Evolutionary conservation across 345 rosid species (phyloP), one percentile per base, ranked within the genome.

Genomic region (Syzygium aqueum): DNA sequence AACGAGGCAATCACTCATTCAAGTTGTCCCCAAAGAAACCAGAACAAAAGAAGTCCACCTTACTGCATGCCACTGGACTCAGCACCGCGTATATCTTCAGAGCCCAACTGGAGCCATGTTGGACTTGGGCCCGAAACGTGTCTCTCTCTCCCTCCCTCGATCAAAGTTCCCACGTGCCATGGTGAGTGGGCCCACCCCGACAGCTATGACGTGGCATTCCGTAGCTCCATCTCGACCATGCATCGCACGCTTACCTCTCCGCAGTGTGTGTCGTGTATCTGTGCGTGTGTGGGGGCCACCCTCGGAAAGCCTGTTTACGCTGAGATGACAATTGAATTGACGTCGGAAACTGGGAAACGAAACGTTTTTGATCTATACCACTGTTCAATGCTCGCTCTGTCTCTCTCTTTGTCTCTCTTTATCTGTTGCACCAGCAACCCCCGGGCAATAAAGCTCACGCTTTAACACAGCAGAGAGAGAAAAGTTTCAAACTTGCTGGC

Each of bases 321-420:
- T 33, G 86, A 85, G 57, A 65, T 85, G 87, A 85, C 87, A 85
- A 85, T 63, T 63, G 87, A 85, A 73, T 73, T 73, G 80, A 73
- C 80, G 80, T 73, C 51, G 86, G 52, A 63, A 85, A 37, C 43
- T 51, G 53, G 87, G 53, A 53, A 53, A 50, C 37, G 57, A 28
- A 85, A 61, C 53, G 82, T 85, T 57, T 85, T 85, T 51, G 78
- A 85, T 57, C 77, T 1, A 23, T 28, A 52, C 83, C 83, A 11
- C 53, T 85, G 67, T 56, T 85, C 63, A 59, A 59, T 59, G 53
- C 86, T 57, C 49, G 25, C 86, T 59, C 86, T 56, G 28, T 27
- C 33, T 43, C 77, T 51, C 57, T 40, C 28, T 28, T n/a, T n/a
- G n/a, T n/a, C 61, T 84, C 15, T 53, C 43, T 28, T 8, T 13